Percentiles rank a stretch among this genome's conserved stretches.
Evolutionary conservation across 2,329 filamentous ascomycete genomes (phyloP).

Genomic region (Exophiala calicioides): DNA sequence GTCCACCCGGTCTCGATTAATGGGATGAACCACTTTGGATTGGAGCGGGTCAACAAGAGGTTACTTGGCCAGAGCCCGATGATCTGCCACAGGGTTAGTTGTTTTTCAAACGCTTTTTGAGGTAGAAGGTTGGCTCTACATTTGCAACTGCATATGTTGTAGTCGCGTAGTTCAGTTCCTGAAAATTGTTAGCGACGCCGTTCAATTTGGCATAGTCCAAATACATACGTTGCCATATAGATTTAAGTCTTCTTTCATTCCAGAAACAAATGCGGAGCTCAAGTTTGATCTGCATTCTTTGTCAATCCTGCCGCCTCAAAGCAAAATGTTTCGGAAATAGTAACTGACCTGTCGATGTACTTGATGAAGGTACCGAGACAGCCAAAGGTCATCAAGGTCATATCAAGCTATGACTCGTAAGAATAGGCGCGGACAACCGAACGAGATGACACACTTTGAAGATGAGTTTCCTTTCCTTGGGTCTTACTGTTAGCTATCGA

Average conservation of each 20-base stretch:
- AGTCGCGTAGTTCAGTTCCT: conserved; percentile 44
- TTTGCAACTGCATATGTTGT: conserved; percentile 3
- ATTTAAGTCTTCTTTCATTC: conserved; percentile 48
- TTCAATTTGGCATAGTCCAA: background rate
- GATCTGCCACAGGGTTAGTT: background rate
- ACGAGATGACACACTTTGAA: background rate
- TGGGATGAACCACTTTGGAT: conserved; percentile 6
- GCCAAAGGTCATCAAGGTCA: conserved; percentile 7
- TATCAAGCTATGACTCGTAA: conserved; percentile 1
- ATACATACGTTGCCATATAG: conserved; percentile 47
- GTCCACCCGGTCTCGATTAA: conserved; percentile 2
- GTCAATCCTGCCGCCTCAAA: background rate
- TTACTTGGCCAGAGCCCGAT: conserved; percentile 3
- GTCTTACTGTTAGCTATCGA: background rate
- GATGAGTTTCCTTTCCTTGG: background rate
- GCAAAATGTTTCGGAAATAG: background rate
- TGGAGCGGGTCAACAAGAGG: background rate
- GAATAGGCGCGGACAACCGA: background rate
- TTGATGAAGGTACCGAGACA: conserved; percentile 7
- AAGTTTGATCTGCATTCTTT: conserved; percentile 1
- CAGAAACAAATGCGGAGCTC: conserved; percentile 16
- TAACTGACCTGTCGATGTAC: conserved; percentile 4
- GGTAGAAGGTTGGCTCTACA: too few species aligned
- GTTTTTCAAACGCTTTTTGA: background rate
- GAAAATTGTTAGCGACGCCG: background rate